These are phyloP conservation scores for Hawksworthiomyces lignivorus DNA, from an alignment of 2,329 filamentous ascomycete species.

Conservation along the genomic window DNA sequence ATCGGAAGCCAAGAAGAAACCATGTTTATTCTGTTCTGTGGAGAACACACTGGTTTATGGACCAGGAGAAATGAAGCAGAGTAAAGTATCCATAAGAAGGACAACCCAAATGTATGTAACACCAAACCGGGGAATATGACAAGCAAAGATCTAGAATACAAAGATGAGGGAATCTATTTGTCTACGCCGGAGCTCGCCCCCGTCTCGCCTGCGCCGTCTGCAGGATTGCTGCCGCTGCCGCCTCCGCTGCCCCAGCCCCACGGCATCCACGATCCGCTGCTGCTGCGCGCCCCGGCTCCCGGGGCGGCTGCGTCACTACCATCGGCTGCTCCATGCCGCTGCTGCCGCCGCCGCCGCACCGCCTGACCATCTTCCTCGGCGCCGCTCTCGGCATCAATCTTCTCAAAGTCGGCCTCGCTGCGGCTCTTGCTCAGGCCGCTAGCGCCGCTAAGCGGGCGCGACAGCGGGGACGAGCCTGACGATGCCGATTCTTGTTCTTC, in stretches of 20 bases:
- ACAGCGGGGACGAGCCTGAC: conserved; percentile 5
- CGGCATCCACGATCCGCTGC: conserved; percentile 39
- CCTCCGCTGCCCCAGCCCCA: conserved; percentile 36
- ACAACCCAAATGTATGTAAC: too few species aligned
- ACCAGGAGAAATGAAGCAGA: too few species aligned
- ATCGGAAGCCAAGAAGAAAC: too few species aligned
- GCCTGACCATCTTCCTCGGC: conserved; percentile 38
- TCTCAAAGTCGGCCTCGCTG: conserved; percentile 84
- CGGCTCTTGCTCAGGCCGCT: conserved; percentile 70
- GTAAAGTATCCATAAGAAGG: too few species aligned
- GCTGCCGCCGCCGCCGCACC: conserved; percentile 17
- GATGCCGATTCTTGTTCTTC: conserved; percentile 8
- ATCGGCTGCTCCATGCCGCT: conserved; percentile 15
- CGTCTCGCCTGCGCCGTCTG: conserved; percentile 21
- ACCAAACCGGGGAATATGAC: not conserved
- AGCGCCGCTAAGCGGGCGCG: conserved; percentile 40
- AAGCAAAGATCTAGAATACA: not conserved
- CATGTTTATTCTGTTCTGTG: too few species aligned
- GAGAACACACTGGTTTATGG: too few species aligned
- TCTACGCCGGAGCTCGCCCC: conserved; percentile 33
- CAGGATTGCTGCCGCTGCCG: conserved; percentile 41
- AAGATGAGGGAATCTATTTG: conserved; percentile 14
- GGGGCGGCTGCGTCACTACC: not conserved
- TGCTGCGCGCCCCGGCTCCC: conserved; percentile 4
- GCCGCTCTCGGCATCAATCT: conserved; percentile 65